Evolutionary conservation across 345 rosid genomes (phyloP), one percentile per base, ranked within the genome.

Genomic region (Salix brachista): DNA sequence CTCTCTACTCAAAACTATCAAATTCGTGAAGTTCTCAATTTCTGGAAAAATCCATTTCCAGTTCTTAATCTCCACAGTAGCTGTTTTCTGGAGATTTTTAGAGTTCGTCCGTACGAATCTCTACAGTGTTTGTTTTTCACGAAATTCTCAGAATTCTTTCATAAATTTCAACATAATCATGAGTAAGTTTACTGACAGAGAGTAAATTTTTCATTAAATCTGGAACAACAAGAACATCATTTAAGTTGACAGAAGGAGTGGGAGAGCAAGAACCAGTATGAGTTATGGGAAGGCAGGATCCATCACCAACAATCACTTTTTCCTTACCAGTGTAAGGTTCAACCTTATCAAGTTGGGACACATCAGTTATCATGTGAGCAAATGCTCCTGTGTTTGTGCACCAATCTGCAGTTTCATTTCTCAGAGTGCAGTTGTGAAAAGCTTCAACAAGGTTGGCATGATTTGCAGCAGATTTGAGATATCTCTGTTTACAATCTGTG

Each of bases 251-350:
- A 66, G 25, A 4, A 5, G 21, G 64, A 7, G 74, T 23, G 3
- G 19, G 7, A 28, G 17, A 71, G 7, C 0, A 12, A 0, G 50
- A 50, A 66, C 76, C 28, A 0, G 39, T 66, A 18, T 73, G 72
- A 6, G 81, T 65, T 10, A 66, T 72, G 13, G 72, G 68, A 25
- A 73, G 34, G 21, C 61, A 54, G 10, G 58, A 56, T 48, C 73
- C 76, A 73, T 79, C 56, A n/a, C 69, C 67, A 18, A 73, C 50
- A 73, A 73, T 73, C 4, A 79, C 61, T 36, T 4, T 10, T 17
- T 79, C 69, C 65, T 66, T 65, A 71, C 76, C 9, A 34, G 48
- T 67, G 67, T 79, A 79, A 8, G 13, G 8, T 18, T 34, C 36
- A 5, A 69, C 10, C 4, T 69, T 46, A 10, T 58, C 70, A 46